Evolutionary conservation across 495 filamentous ascomycete genomes (phyloP).

Genomic region (Penicillium daleae): DNA sequence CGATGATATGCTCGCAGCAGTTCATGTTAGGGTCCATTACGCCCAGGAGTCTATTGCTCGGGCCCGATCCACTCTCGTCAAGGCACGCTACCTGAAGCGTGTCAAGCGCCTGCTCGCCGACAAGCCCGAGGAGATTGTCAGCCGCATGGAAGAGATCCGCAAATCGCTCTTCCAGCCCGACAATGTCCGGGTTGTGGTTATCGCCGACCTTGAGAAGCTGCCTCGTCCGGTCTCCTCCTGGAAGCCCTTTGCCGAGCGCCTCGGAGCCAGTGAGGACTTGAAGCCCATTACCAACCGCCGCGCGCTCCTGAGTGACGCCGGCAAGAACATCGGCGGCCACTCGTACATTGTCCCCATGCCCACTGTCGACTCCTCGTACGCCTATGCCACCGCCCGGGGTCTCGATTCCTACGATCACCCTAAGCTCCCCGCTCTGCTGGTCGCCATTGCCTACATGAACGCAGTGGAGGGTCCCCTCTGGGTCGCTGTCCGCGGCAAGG

Average conservation of each 20-base stretch:
- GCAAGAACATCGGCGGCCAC: slow-evolving; percentile 69
- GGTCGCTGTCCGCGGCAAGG: slow-evolving; percentile 87
- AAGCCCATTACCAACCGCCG: slow-evolving; percentile 61
- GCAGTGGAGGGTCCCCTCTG: slow-evolving; percentile 93
- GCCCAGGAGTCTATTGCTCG: slow-evolving; percentile 71
- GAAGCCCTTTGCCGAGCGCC: slow-evolving; percentile 62
- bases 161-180: slow-evolving; percentile 72
- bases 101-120: slow-evolving; percentile 75
- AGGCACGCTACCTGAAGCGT: slow-evolving; percentile 84
- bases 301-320: slow-evolving; percentile 70
- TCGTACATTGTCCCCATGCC: slow-evolving; percentile 87
- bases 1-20: slow-evolving; percentile 66
- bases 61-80: slow-evolving; percentile 81
- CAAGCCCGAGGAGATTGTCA: slow-evolving; percentile 70
- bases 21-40: slow-evolving; percentile 80
- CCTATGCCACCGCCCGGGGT: slow-evolving; percentile 72
- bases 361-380: slow-evolving; percentile 91
- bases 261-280: slow-evolving; percentile 53
- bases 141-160: slow-evolving; percentile 75
- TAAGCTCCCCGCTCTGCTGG: slow-evolving; percentile 77
- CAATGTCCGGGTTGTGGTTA: slow-evolving; percentile 83
- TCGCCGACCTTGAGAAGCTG: slow-evolving; percentile 79
- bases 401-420: slow-evolving; percentile 76
- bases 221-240: slow-evolving; percentile 80
- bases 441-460: slow-evolving; percentile 88